Evolutionary conservation across 1,139 yeast species (phyloP).

Genomic region (Sugiyamaella paludigena): DNA sequence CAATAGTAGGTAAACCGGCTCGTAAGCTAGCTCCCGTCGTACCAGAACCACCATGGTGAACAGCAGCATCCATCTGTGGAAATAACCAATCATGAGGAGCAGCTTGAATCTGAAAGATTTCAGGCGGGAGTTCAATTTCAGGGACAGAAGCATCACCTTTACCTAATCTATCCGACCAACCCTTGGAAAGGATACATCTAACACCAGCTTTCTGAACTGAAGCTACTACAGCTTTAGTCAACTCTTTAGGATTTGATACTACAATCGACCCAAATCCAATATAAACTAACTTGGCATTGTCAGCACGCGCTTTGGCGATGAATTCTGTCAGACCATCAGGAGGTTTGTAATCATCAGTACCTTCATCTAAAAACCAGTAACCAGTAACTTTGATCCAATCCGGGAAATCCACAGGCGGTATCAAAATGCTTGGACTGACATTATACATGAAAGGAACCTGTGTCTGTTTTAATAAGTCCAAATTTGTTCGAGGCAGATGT

Average conservation of each 20-base stretch:
- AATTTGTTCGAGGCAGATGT: constrained; percentile 63
- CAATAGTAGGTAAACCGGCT: constrained; percentile 83
- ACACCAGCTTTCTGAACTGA: constrained; percentile 80
- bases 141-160: constrained; percentile 41
- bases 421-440: constrained; percentile 81
- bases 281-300: constrained; percentile 71
- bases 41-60: constrained; percentile 97
- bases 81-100: constrained; percentile 95
- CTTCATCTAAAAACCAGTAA: constrained; percentile 88
- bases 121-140: constrained; percentile 63
- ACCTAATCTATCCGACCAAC: constrained; percentile 81
- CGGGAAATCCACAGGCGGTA: constrained; percentile 89
- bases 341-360: constrained; percentile 54
- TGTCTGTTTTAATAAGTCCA: constrained; percentile 68
- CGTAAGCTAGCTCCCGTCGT: constrained; percentile 90
- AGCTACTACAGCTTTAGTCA: constrained; percentile 74
- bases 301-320: constrained; percentile 58
- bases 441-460: constrained; percentile 87
- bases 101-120: constrained; percentile 65
- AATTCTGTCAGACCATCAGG: constrained; percentile 60
- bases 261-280: constrained; percentile 97
- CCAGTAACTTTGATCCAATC: constrained; percentile 96
- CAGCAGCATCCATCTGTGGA: constrained; percentile 86
- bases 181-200: constrained; percentile 82
- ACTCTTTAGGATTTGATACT: constrained; percentile 72